These are phyloP conservation scores for Carex cristatella DNA, from an alignment of 176 grass and related monocot species.

Conservation along the genomic window DNA sequence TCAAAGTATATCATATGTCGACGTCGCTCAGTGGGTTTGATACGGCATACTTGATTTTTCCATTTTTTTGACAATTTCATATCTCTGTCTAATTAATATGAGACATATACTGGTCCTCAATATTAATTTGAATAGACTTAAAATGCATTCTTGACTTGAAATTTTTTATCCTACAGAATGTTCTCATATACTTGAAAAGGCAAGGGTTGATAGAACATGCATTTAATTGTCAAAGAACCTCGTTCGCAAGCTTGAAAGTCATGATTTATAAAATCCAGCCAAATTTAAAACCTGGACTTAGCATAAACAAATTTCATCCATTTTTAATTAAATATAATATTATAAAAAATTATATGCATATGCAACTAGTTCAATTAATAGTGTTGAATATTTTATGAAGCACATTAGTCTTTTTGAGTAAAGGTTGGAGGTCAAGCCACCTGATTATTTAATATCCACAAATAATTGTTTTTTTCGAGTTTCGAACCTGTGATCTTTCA, in stretches of 20 bases:
- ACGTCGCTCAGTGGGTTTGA: background rate
- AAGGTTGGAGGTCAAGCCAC: too few relatives aligned
- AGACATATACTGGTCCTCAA: background rate
- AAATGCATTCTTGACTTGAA: background rate
- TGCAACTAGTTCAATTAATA: too few relatives aligned
- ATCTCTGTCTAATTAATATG: background rate
- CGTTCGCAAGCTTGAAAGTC: background rate
- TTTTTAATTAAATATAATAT: background rate
- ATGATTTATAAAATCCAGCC: background rate
- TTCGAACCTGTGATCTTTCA: too few relatives aligned
- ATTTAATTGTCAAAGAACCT: background rate
- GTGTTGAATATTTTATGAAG: too few relatives aligned
- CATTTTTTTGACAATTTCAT: background rate
- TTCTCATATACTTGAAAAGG: background rate
- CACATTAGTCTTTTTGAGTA: too few relatives aligned
- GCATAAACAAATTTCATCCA: background rate
- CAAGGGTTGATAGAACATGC: background rate
- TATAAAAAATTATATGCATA: too few relatives aligned
- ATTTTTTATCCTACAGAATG: background rate
- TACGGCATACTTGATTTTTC: background rate
- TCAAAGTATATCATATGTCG: too few relatives aligned
- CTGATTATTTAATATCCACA: too few relatives aligned
- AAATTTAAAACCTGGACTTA: background rate
- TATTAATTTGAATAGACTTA: background rate
- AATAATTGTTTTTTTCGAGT: too few relatives aligned